These are phyloP conservation scores for Aureobasidium sp. DNA, from an alignment of 2,329 filamentous ascomycete species.

Conservation along the genomic window DNA sequence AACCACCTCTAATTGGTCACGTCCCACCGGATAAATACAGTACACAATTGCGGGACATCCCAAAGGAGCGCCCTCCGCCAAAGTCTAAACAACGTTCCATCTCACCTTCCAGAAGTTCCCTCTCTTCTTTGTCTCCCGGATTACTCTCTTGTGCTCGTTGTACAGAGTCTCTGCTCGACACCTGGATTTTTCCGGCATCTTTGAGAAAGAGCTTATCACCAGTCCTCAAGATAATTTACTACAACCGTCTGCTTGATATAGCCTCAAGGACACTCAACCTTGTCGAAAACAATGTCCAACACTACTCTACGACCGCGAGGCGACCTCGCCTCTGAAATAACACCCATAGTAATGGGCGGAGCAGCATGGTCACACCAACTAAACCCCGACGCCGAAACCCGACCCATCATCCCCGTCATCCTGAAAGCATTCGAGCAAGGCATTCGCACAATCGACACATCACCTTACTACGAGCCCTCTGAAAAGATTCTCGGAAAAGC, in stretches of 20 bases:
- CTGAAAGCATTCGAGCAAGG: conserved; percentile 57
- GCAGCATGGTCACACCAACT: conserved; percentile 78
- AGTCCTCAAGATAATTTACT: background rate
- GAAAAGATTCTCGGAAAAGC: conserved; percentile 58
- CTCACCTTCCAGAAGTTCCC: background rate
- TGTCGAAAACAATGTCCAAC: background rate
- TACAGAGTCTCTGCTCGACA: too few relatives aligned
- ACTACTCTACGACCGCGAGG: background rate
- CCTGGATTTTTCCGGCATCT: too few relatives aligned
- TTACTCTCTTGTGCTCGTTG: too few relatives aligned
- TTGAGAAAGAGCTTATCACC: background rate
- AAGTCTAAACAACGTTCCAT: conserved; percentile 2
- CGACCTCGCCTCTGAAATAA: conserved; percentile 33
- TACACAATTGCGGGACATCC: background rate
- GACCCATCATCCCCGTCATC: conserved; percentile 61
- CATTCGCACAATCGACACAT: conserved; percentile 69
- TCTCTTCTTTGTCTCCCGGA: background rate
- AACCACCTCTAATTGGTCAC: background rate
- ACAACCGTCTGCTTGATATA: background rate
- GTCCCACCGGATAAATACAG: background rate
- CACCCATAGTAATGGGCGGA: conserved; percentile 69
- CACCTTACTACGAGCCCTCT: conserved; percentile 75
- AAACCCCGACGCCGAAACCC: conserved; percentile 53
- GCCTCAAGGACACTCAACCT: background rate
- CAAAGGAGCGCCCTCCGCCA: background rate